phyloP scores from a whole-genome alignment of 164 flowering plant genomes.

The Annona squamosa region DNA sequence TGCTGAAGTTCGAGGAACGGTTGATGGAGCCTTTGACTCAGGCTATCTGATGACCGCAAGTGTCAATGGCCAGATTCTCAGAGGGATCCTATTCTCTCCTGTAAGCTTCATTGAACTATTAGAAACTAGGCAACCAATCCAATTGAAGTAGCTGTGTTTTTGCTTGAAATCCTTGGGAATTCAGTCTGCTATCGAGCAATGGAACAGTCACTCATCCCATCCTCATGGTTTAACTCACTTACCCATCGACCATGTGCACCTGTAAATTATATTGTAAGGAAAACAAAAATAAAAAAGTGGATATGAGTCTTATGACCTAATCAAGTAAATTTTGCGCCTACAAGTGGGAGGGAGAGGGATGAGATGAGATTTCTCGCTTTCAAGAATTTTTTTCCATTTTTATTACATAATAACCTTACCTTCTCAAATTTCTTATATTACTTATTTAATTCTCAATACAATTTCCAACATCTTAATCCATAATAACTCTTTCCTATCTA shows the following conservation, averaged over 20 bases:
- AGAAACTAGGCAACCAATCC: background rate
- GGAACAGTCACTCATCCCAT: background rate
- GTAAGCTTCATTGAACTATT: constrained; percentile 32
- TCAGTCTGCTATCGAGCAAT: background rate
- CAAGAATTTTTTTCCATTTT: too few relatives aligned
- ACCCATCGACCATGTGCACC: background rate
- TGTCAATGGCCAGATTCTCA: constrained; percentile 66
- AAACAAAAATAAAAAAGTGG: too few relatives aligned
- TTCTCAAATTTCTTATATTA: too few relatives aligned
- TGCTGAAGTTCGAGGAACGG: constrained; percentile 75
- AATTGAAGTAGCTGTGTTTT: too few relatives aligned
- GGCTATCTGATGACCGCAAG: constrained; percentile 87
- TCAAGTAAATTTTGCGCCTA: too few relatives aligned
- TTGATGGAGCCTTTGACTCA: constrained; percentile 88
- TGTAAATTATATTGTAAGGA: background rate
- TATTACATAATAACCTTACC: too few relatives aligned
- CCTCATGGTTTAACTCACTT: background rate
- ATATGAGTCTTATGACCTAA: too few relatives aligned
- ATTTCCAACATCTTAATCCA: too few relatives aligned
- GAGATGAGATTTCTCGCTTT: too few relatives aligned
- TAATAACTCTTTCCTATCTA: too few relatives aligned
- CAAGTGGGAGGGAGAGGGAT: too few relatives aligned
- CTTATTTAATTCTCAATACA: too few relatives aligned
- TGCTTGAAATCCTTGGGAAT: background rate
- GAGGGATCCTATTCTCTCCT: constrained; percentile 85